Percentiles rank a stretch among this genome's conserved stretches.
These are phyloP conservation scores for Xylaria sp. DNA, from an alignment of 2,329 filamentous ascomycete genomes.

Conservation along the genomic window DNA sequence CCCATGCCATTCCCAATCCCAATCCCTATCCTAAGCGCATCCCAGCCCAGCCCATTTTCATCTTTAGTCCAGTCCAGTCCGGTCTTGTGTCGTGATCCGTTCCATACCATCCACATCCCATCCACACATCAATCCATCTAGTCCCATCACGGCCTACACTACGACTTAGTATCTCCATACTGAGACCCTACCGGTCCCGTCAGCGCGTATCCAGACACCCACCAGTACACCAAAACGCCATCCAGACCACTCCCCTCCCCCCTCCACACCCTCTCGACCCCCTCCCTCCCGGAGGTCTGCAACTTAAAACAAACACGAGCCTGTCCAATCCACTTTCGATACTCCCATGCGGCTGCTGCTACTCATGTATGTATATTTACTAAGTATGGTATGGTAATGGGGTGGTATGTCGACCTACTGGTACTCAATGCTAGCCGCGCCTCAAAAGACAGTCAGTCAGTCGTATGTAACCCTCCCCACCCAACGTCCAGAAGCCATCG, in stretches of 20 bases:
- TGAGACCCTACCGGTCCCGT: neutral
- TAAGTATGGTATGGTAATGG: too few species aligned
- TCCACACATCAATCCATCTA: neutral
- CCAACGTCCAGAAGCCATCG: neutral
- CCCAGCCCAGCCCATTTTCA: neutral
- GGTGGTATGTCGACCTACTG: too few species aligned
- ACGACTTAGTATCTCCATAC: neutral
- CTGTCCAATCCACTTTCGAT: slow-evolving; percentile 26
- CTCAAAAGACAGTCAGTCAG: neutral
- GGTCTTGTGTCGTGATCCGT: too few species aligned
- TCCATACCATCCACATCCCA: neutral
- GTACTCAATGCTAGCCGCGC: slow-evolving; percentile 6
- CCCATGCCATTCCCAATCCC: neutral
- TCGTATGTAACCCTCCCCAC: neutral
- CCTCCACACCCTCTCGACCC: neutral
- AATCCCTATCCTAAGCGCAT: neutral
- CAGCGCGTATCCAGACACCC: slow-evolving; percentile 1
- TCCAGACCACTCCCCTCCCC: neutral
- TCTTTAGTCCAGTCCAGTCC: too few species aligned
- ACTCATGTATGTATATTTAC: neutral
- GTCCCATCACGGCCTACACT: neutral
- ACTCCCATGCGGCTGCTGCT: slow-evolving; percentile 31
- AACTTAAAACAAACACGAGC: slow-evolving; percentile 5
- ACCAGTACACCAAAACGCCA: too few species aligned
- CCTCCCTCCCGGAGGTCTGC: neutral